phyloP scores from a whole-genome alignment of 129 eudicot species.

The Artemisia argyi region DNA sequence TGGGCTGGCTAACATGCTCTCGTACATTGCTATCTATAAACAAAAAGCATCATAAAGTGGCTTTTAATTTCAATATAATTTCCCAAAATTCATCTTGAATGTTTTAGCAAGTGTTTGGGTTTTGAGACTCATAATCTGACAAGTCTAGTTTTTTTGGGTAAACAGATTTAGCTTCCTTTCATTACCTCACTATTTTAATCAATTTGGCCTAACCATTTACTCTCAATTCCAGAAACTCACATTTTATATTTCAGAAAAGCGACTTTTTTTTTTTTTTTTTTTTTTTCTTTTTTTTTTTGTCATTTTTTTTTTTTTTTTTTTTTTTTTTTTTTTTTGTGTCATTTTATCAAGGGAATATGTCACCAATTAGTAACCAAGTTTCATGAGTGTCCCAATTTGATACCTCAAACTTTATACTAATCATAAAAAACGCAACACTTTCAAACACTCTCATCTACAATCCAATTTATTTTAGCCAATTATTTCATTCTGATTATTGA shows the following conservation, averaged over 20 bases:
- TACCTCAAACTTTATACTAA: no score
- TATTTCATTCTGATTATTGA: background rate
- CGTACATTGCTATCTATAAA: conserved; percentile 85
- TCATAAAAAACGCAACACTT: background rate
- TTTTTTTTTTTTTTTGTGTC: no score
- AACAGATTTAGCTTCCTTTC: background rate
- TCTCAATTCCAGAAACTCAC: no score
- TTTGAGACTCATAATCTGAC: background rate
- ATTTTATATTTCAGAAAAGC: background rate
- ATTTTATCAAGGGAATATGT: no score
- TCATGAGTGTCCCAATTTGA: no score
- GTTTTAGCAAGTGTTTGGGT: background rate
- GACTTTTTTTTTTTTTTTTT: no score
- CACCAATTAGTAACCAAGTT: no score
- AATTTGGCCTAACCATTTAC: no score
- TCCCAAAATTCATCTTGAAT: conserved; percentile 2
- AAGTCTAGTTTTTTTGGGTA: background rate
- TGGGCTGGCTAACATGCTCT: conserved; percentile 82
- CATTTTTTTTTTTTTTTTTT: no score
- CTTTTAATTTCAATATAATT: conserved; percentile 9
- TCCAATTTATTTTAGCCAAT: background rate
- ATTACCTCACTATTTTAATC: background rate
- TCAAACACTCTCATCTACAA: background rate
- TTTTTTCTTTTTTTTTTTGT: no score
- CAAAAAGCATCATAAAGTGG: conserved; percentile 18